Evolutionary conservation across 1,284 basidiomycete genomes (phyloP).

Genomic region (Cutaneotrichosporon arboriforme): DNA sequence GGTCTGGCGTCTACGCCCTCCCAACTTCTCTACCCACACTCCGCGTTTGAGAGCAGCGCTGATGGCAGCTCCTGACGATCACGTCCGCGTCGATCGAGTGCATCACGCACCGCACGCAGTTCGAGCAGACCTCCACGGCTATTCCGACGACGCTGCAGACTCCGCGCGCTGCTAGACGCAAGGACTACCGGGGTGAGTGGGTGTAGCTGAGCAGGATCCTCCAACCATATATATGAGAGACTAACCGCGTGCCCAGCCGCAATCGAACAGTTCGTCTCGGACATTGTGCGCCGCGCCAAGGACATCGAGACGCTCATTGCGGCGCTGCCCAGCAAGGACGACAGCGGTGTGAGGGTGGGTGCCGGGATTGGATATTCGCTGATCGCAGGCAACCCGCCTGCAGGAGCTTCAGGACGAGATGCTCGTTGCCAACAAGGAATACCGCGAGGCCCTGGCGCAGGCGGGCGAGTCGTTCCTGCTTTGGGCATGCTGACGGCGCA

Average conservation of each 20-base stretch:
- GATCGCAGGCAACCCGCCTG: slow-evolving; percentile 29
- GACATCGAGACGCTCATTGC: slow-evolving; percentile 42
- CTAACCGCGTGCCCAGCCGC: slow-evolving; percentile 35
- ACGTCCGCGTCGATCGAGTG: slow-evolving; percentile 46
- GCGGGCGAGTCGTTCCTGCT: slow-evolving; percentile 25
- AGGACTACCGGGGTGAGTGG: slow-evolving; percentile 32
- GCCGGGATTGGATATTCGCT: not conserved
- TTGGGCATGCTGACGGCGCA: slow-evolving; percentile 6
- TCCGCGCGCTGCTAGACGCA: slow-evolving; percentile 25
- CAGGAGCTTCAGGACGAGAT: slow-evolving; percentile 40
- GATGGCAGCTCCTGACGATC: slow-evolving; percentile 41
- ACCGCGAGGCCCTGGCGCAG: slow-evolving; percentile 36
- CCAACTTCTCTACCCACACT: too few species aligned
- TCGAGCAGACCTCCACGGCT: slow-evolving; percentile 38
- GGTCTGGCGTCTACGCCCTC: too few species aligned
- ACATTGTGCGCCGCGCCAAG: slow-evolving; percentile 42
- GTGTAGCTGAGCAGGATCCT: too few species aligned
- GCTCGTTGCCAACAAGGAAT: slow-evolving; percentile 38
- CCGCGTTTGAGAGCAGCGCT: too few species aligned
- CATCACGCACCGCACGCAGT: slow-evolving; percentile 43
- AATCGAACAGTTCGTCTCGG: slow-evolving; percentile 41
- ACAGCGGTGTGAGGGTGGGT: slow-evolving; percentile 33
- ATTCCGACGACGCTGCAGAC: slow-evolving; percentile 39
- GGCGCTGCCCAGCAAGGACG: slow-evolving; percentile 40
- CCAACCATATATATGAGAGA: too few species aligned